A percentile compares a stretch with the other conserved stretches of the same genome.
Evolutionary conservation across 2,329 filamentous ascomycete species (phyloP).

Genomic region (Fusarium euwallaceae): DNA sequence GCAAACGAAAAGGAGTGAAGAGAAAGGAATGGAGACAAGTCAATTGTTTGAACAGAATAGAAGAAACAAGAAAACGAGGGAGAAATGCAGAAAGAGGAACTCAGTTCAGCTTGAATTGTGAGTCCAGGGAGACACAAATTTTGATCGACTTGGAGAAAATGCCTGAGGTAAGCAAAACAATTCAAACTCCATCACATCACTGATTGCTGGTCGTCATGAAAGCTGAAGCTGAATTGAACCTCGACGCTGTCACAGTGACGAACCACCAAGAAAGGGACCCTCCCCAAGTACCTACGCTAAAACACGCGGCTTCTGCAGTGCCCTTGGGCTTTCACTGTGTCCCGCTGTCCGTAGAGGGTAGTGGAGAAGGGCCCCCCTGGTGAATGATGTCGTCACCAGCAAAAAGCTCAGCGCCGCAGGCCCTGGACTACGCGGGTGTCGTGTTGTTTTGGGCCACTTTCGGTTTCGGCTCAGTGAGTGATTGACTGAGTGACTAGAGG

Average conservation of each 20-base stretch:
- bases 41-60: conserved; percentile 26
- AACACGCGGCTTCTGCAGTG: conserved; percentile 32
- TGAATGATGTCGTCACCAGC: conserved; percentile 36
- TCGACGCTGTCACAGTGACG: conserved; percentile 31
- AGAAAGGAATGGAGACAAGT: conserved; percentile 39
- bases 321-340: conserved; percentile 2
- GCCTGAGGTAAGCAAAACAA: conserved; percentile 36
- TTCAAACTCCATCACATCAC: background rate
- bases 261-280: conserved; percentile 8
- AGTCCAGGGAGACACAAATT: conserved; percentile 23
- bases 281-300: conserved; percentile 25
- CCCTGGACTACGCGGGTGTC: conserved; percentile 2
- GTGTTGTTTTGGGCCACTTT: conserved; percentile 2
- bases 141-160: conserved; percentile 33
- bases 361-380: conserved; percentile 1
- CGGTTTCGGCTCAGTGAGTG: background rate
- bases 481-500: background rate
- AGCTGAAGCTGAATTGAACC: conserved; percentile 23
- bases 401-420: conserved; percentile 5
- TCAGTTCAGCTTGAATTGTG: conserved; percentile 23
- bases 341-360: background rate
- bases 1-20: conserved; percentile 21
- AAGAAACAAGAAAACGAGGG: conserved; percentile 3
- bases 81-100: conserved; percentile 26
- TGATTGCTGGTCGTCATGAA: conserved; percentile 39